Evolutionary conservation across 2,329 filamentous ascomycete species (phyloP).

Genomic region (Esteya vermicola): DNA sequence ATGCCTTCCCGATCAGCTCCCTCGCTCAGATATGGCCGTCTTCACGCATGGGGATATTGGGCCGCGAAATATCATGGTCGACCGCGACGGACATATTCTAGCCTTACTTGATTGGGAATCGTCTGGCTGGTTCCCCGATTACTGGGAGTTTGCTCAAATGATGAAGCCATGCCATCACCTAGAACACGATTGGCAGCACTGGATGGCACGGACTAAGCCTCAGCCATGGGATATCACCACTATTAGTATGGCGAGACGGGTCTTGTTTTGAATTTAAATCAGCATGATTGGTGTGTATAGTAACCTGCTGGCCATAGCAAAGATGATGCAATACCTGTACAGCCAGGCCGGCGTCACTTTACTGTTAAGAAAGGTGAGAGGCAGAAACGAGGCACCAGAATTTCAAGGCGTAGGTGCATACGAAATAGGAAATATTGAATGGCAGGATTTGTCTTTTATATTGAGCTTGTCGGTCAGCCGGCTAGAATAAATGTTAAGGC

Average conservation of each 20-base stretch:
- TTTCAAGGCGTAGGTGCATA: too few species aligned
- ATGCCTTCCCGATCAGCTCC: background rate
- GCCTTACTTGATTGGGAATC: background rate
- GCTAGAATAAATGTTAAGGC: too few species aligned
- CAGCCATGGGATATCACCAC: background rate
- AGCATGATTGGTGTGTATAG: too few species aligned
- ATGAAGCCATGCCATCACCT: background rate
- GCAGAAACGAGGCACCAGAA: too few species aligned
- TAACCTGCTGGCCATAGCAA: too few species aligned
- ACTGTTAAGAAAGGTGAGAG: too few species aligned
- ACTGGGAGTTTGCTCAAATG: background rate
- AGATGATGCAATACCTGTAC: too few species aligned
- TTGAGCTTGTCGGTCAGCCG: too few species aligned
- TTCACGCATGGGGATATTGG: background rate
- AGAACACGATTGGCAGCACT: background rate
- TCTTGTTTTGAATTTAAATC: background rate
- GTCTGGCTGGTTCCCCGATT: background rate
- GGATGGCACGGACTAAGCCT: background rate
- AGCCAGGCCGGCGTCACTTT: too few species aligned
- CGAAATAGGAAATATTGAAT: too few species aligned
- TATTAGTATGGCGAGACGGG: background rate
- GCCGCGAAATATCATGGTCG: background rate
- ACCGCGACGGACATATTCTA: background rate
- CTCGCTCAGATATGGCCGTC: background rate
- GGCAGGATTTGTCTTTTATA: too few species aligned